phyloP scores from a whole-genome alignment of 2,329 filamentous ascomycete species.

The Paraphaeosphaeria sporulosa region DNA sequence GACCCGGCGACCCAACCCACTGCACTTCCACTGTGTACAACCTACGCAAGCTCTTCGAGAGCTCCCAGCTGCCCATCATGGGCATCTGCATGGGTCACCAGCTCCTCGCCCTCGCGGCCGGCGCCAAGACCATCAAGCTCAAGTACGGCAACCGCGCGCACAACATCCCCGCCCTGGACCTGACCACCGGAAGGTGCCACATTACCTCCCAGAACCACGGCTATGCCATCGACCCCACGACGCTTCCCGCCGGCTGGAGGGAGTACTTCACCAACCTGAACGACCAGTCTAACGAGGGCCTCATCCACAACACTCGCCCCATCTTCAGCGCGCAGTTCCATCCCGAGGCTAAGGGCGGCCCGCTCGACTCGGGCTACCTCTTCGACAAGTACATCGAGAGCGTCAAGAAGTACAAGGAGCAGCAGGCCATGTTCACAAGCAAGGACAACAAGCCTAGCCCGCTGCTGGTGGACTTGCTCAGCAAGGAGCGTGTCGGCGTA shows the following conservation, averaged over 20 bases:
- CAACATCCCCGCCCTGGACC: constrained; percentile 94
- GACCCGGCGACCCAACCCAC: constrained; percentile 96
- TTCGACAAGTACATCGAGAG: constrained; percentile 97
- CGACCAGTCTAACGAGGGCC: constrained; percentile 95
- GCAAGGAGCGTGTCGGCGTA: constrained; percentile 94
- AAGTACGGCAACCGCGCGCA: constrained; percentile 99
- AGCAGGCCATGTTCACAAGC: constrained; percentile 73
- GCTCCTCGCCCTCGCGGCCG: constrained; percentile 87
- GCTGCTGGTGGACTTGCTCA: constrained; percentile 86
- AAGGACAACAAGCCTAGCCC: constrained; percentile 89
- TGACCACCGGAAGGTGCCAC: constrained; percentile 96
- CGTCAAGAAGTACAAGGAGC: constrained; percentile 87
- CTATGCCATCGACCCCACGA: constrained; percentile 88
- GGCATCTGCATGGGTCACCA: constrained; percentile 98
- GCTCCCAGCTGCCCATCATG: constrained; percentile 90
- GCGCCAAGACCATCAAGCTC: constrained; percentile 92
- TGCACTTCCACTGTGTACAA: constrained; percentile 95
- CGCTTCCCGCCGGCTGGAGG: constrained; percentile 86
- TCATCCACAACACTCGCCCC: constrained; percentile 94
- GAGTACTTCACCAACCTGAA: constrained; percentile 99
- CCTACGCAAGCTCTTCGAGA: constrained; percentile 87
- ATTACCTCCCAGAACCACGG: constrained; percentile 99
- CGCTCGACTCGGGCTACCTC: constrained; percentile 92
- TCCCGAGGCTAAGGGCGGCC: constrained; percentile 96
- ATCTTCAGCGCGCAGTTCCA: constrained; percentile 99